Conservation (phyloP, 352 stramenopile species). For the Phytophthora pseudosyringae region DNA sequence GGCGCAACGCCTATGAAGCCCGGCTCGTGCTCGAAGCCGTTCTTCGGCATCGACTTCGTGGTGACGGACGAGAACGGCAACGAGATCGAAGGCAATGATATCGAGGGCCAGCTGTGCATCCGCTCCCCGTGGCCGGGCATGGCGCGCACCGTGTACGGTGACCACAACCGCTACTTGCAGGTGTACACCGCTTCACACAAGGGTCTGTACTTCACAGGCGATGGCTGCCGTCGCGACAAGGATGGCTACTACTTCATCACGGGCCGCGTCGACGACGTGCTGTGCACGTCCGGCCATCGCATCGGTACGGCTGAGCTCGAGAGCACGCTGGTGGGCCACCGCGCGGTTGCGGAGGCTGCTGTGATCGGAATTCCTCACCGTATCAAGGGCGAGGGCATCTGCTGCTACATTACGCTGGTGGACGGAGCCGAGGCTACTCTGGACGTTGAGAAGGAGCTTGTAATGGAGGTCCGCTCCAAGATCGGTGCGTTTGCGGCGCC, state of each 20-base stretch:
- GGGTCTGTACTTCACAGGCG: conserved; percentile 97
- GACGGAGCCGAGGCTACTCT: conserved; percentile 70
- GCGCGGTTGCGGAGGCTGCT: conserved; percentile 93
- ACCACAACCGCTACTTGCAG: conserved; percentile 96
- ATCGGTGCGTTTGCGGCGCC: conserved; percentile 98
- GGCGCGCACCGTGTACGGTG: conserved; percentile 93
- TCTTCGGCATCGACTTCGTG: conserved; percentile 95
- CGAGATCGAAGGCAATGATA: conserved; percentile 81
- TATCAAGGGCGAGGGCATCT: conserved; percentile 98
- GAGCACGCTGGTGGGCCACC: conserved; percentile 92
- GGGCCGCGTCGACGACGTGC: conserved; percentile 97
- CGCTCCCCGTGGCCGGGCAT: conserved; percentile 96
- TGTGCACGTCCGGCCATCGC: conserved; percentile 93
- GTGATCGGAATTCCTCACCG: conserved; percentile 95
- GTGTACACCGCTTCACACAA: conserved; percentile 98
- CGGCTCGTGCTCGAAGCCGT: conserved; percentile 95
- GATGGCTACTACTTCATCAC: conserved; percentile 99
- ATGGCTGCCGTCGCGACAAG: conserved; percentile 86
- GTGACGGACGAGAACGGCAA: conserved; percentile 85
- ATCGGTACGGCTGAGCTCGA: conserved; percentile 91
- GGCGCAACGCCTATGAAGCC: conserved; percentile 89
- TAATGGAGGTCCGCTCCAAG: conserved; percentile 87
- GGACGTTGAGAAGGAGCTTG: conserved; percentile 69
- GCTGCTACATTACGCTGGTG: conserved; percentile 95
- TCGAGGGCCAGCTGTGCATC: conserved; percentile 96